Evolutionary conservation across 768 basidiomycete species (phyloP).

Genomic region (Pleurotus tuoliensis): DNA sequence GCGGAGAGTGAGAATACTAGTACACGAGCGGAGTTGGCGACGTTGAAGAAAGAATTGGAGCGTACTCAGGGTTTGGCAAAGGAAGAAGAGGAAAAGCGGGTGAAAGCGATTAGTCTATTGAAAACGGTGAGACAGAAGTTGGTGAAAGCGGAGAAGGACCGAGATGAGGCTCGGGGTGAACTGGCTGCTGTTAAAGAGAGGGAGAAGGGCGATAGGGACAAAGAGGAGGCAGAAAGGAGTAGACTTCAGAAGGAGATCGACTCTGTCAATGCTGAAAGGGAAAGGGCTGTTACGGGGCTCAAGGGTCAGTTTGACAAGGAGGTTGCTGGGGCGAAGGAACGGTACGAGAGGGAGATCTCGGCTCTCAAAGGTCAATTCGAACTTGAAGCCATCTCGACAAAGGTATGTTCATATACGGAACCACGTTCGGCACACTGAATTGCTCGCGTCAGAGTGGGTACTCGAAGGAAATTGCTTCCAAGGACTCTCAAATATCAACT

Average conservation of each 20-base stretch:
- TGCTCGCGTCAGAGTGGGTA: constrained; percentile 50
- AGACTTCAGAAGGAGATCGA: constrained; percentile 65
- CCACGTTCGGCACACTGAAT: constrained; percentile 2
- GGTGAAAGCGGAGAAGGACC: constrained; percentile 94
- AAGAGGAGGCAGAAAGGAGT: constrained; percentile 48
- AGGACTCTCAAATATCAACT: constrained; percentile 57
- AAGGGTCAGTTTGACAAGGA: constrained; percentile 74
- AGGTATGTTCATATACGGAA: constrained; percentile 42
- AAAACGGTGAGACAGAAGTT: constrained; percentile 96
- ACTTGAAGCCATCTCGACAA: constrained; percentile 66
- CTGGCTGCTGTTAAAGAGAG: constrained; percentile 45
- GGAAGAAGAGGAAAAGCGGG: constrained; percentile 97
- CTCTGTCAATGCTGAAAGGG: constrained; percentile 53
- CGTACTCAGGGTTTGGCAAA: constrained; percentile 61
- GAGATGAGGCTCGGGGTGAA: constrained; percentile 73
- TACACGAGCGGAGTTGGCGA: constrained; percentile 51
- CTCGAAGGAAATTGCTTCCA: constrained; percentile 60
- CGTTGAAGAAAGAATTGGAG: constrained; percentile 61
- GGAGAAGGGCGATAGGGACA: constrained; percentile 50
- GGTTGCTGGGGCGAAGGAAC: constrained; percentile 51
- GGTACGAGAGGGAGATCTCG: constrained; percentile 70
- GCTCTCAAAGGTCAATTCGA: constrained; percentile 70
- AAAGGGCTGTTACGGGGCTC: constrained; percentile 56
- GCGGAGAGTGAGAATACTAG: constrained; percentile 46
- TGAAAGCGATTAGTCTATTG: constrained; percentile 86